Base-by-base conservation (phyloP, 2,329 filamentous ascomycete genomes). In the Pseudocercospora fuligena region DNA sequence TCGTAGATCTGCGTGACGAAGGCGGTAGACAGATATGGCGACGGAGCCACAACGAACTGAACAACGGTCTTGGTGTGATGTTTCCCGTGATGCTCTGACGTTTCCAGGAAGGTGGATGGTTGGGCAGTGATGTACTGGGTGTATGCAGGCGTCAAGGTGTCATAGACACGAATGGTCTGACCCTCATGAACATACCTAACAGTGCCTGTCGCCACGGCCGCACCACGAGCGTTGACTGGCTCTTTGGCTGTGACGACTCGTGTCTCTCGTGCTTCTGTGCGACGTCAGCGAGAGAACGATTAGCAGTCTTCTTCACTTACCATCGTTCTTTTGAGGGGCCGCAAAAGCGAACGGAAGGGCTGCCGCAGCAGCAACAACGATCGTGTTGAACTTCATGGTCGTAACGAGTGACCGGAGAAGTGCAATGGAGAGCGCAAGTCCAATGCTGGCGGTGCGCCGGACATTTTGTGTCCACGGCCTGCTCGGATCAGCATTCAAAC, bases 361-460 rank as follows among this genome's bases (percentile, higher is more conserved):
- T 31, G 64, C 51, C 25, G 67, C 6, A 29, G 60, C 69, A 31
- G 40, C 66, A 14, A 43, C 64, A 61, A 43, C 57, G 43, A 68
- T 33, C 12, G 61, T 60, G 57, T 53, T 64, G 66, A 67, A 61
- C 66, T 64, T 68, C 69, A 70, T 70, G 62, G 60, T 59, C 31
- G 63, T 23, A 65, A 58, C 56, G 65, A 67, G 57, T 54, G 67
- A 59, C 51, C 31, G 43, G 40, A 25, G 31, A 58, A 56, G 49
- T 49, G 43, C 54, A 56, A 40, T 57, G 33, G 29, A 43, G 66
- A 56, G 27, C 54, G 54, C 16, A 29, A 12, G 27, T 29, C 31
- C 36, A 31, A 9, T 7, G 40, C 40, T 56, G 27, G 25, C 31
- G 31, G 49, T 60, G 60, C 57, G 53, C n/a, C 51, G 25, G 49